phyloP scores from a whole-genome alignment of 331 rosid species.

The Phaseolus coccineus region DNA sequence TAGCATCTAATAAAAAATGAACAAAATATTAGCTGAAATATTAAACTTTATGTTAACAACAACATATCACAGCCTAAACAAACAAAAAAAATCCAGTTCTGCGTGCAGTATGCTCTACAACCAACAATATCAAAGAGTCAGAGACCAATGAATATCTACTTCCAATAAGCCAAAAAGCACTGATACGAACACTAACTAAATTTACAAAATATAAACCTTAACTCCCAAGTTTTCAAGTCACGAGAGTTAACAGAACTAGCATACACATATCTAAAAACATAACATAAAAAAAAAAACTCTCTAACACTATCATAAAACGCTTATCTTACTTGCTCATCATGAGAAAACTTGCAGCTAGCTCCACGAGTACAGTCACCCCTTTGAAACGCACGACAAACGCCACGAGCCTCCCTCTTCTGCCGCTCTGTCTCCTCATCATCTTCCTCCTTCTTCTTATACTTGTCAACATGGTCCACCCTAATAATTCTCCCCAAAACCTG shows the following conservation, averaged over 20 bases:
- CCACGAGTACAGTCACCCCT: slow-evolving; percentile 94
- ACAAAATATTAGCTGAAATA: neutral
- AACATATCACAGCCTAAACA: slow-evolving; percentile 4
- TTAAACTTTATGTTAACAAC: neutral
- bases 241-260: neutral
- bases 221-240: neutral
- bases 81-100: slow-evolving; percentile 19
- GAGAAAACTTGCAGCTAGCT: slow-evolving; percentile 89
- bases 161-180: slow-evolving; percentile 33
- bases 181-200: neutral
- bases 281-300: neutral
- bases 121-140: slow-evolving; percentile 4
- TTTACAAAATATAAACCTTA: neutral
- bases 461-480: slow-evolving; percentile 87
- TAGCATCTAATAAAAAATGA: slow-evolving; percentile 10
- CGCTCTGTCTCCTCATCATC: slow-evolving; percentile 88
- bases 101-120: neutral
- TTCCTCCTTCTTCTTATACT: slow-evolving; percentile 90
- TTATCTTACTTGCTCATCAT: slow-evolving; percentile 75
- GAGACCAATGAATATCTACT: neutral
- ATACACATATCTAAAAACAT: neutral
- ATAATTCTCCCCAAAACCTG: slow-evolving; percentile 78
- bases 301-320: slow-evolving; percentile 7
- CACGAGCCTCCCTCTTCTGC: slow-evolving; percentile 88
- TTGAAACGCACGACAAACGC: slow-evolving; percentile 95